These are phyloP conservation scores for Chrysoporthe cubensis DNA, from an alignment of 2,329 filamentous ascomycete genomes.

Conservation along the genomic window DNA sequence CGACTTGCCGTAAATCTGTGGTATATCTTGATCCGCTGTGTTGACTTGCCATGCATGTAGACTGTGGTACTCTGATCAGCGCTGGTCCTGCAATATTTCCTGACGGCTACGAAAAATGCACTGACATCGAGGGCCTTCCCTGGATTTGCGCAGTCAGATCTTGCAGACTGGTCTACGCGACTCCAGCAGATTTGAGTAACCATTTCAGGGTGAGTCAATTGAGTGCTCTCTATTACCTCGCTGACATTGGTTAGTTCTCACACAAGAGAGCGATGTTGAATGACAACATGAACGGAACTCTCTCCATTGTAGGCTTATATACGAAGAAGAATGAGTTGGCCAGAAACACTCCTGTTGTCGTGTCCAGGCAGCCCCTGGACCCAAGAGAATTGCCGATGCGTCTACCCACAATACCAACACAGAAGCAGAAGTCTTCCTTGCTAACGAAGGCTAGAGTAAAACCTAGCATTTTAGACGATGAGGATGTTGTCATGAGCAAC, in stretches of 20 bases:
- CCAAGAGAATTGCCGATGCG: constrained; percentile 24
- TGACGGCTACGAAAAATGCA: constrained; percentile 19
- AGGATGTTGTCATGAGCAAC: background rate
- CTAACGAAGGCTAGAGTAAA: background rate
- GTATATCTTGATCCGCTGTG: background rate
- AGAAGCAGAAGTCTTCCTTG: background rate
- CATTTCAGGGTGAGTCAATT: constrained; percentile 15
- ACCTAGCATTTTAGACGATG: background rate
- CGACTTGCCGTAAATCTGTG: background rate
- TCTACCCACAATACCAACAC: constrained; percentile 7
- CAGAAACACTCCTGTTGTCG: constrained; percentile 30
- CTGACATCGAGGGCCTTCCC: background rate
- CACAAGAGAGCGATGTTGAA: constrained; percentile 34
- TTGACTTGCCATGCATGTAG: background rate
- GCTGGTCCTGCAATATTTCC: constrained; percentile 20
- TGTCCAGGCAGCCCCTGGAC: constrained; percentile 30
- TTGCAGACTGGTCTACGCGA: constrained; percentile 17
- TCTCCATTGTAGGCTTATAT: constrained; percentile 31
- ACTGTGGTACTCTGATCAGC: background rate
- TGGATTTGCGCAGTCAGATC: constrained; percentile 26
- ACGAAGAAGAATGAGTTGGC: constrained; percentile 5
- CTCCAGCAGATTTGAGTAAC: background rate
- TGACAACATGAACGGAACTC: constrained; percentile 39
- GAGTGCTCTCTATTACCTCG: background rate
- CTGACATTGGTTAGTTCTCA: constrained; percentile 11